Base-by-base conservation (phyloP, 441 rosid species). In the Bruguiera hainesii region DNA sequence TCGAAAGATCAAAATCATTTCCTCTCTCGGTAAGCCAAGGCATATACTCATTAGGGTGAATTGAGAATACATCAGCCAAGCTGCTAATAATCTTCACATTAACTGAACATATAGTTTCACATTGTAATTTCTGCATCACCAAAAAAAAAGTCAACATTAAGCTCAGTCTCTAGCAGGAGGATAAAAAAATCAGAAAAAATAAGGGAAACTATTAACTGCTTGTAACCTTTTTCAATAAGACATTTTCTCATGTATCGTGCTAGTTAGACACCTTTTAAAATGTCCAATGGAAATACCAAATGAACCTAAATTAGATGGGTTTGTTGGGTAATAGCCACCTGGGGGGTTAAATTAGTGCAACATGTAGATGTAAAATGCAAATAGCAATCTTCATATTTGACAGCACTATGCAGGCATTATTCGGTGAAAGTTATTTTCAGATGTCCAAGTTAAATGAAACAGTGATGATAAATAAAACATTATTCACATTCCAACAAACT, bases 61-160 rank as follows among this genome's bases (percentile, higher is more conserved):
- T 58, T 68, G 77, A 70, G 68, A 93, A 79, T 53, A 73, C 67
- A 50, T 85, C 88, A 23, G 89, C 91, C 83, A 93, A 74, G 80
- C 81, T 71, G 75, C 79, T 78, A 64, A 93, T 71, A 61, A 84
- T 84, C 77, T 83, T 84, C 87, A 86, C 69, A 71, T 93, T 93
- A 79, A 83, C 48, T 29, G 80, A 69, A 60, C 85, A 78, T 39
- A 84, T 50, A 73, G 59, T 82, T 74, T 81, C 87, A 31, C 73
- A 78, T 70, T 75, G 78, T 59, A 79, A 73, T 72, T 82, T 83
- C 86, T 89, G 89, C 80, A 86, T 70, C 69, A 69, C 73, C 73
- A 20, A 23, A 55, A 55, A 6, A 10, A 72, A 56, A 48, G 60
- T 23, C 65, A 71, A 64, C 56, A 42, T 70, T 68, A 65, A 29